These are phyloP conservation scores for Cystobasidium onofrii DNA, from an alignment of 768 basidiomycete genomes.

Conservation along the genomic window DNA sequence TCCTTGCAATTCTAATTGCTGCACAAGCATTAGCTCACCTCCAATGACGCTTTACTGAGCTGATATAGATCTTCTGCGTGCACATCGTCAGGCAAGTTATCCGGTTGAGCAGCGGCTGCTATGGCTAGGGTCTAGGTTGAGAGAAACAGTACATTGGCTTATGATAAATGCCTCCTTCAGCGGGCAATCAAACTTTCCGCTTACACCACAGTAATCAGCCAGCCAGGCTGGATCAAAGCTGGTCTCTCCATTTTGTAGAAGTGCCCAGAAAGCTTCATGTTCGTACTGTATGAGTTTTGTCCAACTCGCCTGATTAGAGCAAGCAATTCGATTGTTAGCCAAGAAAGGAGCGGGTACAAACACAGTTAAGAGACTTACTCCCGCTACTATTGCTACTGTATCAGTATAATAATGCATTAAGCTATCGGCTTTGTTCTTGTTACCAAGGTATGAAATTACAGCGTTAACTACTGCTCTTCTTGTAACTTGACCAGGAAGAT, in stretches of 20 bases:
- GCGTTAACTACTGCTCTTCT: neutral
- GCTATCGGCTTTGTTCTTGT: neutral
- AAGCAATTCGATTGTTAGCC: neutral
- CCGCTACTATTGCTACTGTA: neutral
- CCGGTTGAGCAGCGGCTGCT: neutral
- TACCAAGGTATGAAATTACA: neutral
- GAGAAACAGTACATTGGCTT: neutral
- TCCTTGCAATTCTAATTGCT: neutral
- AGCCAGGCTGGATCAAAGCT: constrained; percentile 4
- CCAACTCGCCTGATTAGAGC: neutral
- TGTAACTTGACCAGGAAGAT: neutral
- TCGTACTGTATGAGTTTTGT: neutral
- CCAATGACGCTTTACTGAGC: constrained; percentile 2
- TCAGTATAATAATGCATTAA: neutral
- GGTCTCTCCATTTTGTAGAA: neutral
- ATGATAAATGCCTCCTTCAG: neutral
- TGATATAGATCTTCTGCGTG: constrained; percentile 1
- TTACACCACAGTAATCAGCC: neutral
- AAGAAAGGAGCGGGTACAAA: neutral
- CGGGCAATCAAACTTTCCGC: neutral
- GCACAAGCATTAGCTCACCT: neutral
- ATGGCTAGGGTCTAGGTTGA: constrained; percentile 11
- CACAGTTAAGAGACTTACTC: neutral
- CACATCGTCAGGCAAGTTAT: neutral
- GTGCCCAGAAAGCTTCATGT: neutral